A percentile compares a stretch with the other conserved stretches of the same genome.
Evolutionary conservation across 768 basidiomycete genomes (phyloP).

Genomic region (Cubamyces sp.): DNA sequence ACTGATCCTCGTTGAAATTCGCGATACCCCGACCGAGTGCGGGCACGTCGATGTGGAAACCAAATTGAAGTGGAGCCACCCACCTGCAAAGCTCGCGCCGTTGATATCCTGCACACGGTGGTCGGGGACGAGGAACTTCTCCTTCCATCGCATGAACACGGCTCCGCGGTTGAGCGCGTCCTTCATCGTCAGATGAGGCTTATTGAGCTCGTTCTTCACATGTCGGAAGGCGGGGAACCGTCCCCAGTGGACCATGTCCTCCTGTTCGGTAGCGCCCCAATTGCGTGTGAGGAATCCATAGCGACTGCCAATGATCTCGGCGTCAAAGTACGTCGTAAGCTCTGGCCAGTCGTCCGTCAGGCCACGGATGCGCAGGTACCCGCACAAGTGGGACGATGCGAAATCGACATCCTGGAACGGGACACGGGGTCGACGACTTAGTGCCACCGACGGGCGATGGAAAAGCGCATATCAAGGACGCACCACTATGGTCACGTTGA

Average conservation of each 20-base stretch:
- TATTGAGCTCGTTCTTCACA: conserved; percentile 76
- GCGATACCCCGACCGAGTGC: conserved; percentile 39
- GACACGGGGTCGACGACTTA: not conserved
- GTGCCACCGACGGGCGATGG: conserved; percentile 43
- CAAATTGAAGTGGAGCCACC: conserved; percentile 64
- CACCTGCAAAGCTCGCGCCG: conserved; percentile 94
- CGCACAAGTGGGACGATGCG: conserved; percentile 75
- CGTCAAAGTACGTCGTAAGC: conserved; percentile 95
- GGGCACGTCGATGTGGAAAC: conserved; percentile 84
- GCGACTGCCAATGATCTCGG: conserved; percentile 90
- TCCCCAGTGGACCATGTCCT: conserved; percentile 94
- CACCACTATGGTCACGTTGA: conserved; percentile 90
- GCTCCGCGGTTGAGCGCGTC: conserved; percentile 66
- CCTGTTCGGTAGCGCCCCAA: conserved; percentile 89
- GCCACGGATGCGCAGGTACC: conserved; percentile 87
- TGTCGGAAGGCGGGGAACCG: conserved; percentile 90
- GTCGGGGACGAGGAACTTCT: conserved; percentile 94
- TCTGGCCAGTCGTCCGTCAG: conserved; percentile 95
- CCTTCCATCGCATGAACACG: conserved; percentile 97
- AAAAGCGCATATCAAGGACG: conserved; percentile 41
- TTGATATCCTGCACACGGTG: conserved; percentile 92
- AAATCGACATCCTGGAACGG: conserved; percentile 90
- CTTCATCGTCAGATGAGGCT: conserved; percentile 80
- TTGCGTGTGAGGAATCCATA: conserved; percentile 91
- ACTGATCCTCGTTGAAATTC: too few relatives aligned